Base-by-base conservation (phyloP, 495 filamentous ascomycete genomes). In the Annulohypoxylon bovei region DNA sequence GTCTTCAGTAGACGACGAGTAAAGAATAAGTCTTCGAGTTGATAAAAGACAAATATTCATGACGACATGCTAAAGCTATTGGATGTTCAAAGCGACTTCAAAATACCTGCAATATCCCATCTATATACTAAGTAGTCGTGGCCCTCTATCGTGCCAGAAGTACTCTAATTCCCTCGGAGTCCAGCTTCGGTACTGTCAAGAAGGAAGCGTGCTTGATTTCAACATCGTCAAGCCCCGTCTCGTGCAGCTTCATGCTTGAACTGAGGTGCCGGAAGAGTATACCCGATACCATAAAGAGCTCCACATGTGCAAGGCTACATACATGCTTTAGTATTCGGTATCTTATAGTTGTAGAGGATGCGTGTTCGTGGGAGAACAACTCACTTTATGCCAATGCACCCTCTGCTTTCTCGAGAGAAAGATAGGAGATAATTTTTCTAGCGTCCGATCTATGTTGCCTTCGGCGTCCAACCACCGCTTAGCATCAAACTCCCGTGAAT, bases 371-470 rank as follows among this genome's bases (percentile, higher is more conserved):
- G 4, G n/a, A 20, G 11, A 30, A n/a, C 18, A 1, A 44, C 68
- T 65, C 42, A 65, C 61, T 70, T 62, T 12, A 65, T 70, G 20
- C 67, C 67, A 23, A 65, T 3, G n/a, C 67, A 70, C 32, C 53
- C 42, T 30, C 67, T 62, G 25, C 59, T 64, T 18, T 61, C 67
- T 8, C 30, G 23, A 35, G 60, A 64, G 12, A 70, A 70, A 0
- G 52, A 23, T 27, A 70, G 0, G 2, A 44, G 9, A 14, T 59
- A 65, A 65, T 8, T 65, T 57, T 16, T 70, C 67, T 1, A 58
- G 40, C 27, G 37, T 40, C 6, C 54, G 53, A 16, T 57, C 40
- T 16, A 22, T 28, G n/a, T 65, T 33, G 6, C 40, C 37, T 2
- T 65, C 7, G 30, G 4, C 20, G 14, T 50, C 40, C 2, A 70